These are phyloP conservation scores for Kokia cookei DNA, from an alignment of 441 rosid genomes.

Conservation along the genomic window DNA sequence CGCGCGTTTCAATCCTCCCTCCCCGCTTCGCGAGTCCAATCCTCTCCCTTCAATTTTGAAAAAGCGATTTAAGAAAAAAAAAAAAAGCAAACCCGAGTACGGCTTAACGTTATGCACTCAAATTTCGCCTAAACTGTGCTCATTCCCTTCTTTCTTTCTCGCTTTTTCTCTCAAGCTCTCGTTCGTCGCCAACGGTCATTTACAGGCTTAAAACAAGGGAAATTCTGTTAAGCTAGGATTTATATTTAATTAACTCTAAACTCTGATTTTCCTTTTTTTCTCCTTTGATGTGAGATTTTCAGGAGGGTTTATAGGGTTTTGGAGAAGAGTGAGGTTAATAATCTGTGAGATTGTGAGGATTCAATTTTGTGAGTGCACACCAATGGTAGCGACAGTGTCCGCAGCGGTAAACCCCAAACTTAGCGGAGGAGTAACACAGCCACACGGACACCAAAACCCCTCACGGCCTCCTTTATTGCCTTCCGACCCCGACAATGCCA, in stretches of 20 bases:
- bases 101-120: slow-evolving; percentile 46
- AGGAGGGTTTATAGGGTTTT: slow-evolving; percentile 20
- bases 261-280: not conserved
- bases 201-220: not conserved
- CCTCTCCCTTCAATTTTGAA: not conserved
- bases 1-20: slow-evolving; percentile 15
- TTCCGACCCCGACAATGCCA: slow-evolving; percentile 61
- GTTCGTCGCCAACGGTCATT: slow-evolving; percentile 55
- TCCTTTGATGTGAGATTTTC: not conserved
- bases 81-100: not conserved
- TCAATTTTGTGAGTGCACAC: slow-evolving; percentile 10
- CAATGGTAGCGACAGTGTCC: slow-evolving; percentile 71
- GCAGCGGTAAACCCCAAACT: slow-evolving; percentile 39
- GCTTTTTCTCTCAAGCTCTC: slow-evolving; percentile 10
- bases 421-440: slow-evolving; percentile 8
- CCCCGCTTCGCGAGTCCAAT: slow-evolving; percentile 19
- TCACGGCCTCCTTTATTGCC: slow-evolving; percentile 47
- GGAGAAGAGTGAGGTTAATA: slow-evolving; percentile 13
- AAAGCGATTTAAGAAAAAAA: not conserved
- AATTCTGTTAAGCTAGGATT: not conserved
- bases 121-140: slow-evolving; percentile 32
- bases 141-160: not conserved
- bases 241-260: not conserved
- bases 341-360: slow-evolving; percentile 19
- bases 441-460: slow-evolving; percentile 17